Evolutionary conservation across 2,329 filamentous ascomycete genomes (phyloP).

Genomic region (Pseudogymnoascus sp.): DNA sequence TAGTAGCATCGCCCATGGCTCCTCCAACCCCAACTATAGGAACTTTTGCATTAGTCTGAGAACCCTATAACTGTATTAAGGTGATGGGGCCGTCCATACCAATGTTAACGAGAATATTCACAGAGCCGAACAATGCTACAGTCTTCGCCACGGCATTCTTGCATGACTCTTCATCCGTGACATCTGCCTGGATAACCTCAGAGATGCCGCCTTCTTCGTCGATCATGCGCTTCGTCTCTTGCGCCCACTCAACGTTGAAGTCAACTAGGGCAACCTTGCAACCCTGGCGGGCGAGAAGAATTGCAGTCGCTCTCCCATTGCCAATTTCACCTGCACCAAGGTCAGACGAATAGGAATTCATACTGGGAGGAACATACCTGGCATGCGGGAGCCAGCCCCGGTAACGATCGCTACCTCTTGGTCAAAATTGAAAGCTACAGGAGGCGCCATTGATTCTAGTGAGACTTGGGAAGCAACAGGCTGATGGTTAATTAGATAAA

Average conservation of each 20-base stretch:
- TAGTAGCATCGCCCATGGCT: slow-evolving; percentile 49
- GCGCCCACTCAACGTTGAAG: slow-evolving; percentile 40
- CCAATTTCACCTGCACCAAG: slow-evolving; percentile 47
- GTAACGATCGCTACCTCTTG: slow-evolving; percentile 45
- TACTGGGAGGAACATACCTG: neutral
- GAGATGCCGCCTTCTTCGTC: slow-evolving; percentile 33
- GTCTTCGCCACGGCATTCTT: slow-evolving; percentile 33
- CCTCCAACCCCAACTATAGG: slow-evolving; percentile 38
- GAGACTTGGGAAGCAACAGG: neutral
- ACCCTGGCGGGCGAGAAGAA: slow-evolving; percentile 53
- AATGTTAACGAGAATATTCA: slow-evolving; percentile 59
- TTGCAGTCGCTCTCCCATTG: slow-evolving; percentile 51
- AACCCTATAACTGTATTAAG: neutral
- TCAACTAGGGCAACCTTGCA: slow-evolving; percentile 53
- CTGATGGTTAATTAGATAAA: neutral
- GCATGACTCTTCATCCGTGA: slow-evolving; percentile 50
- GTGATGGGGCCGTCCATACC: slow-evolving; percentile 38
- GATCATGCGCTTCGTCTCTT: slow-evolving; percentile 34
- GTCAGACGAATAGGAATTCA: neutral
- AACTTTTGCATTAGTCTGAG: slow-evolving; percentile 25
- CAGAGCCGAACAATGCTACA: slow-evolving; percentile 41
- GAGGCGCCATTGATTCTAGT: neutral
- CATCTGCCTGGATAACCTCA: slow-evolving; percentile 43
- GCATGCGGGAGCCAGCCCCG: slow-evolving; percentile 43
- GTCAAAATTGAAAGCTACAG: neutral